These are phyloP conservation scores for Trypanosoma scelopori DNA, from an alignment of 208 protist genomes.

Conservation along the genomic window DNA sequence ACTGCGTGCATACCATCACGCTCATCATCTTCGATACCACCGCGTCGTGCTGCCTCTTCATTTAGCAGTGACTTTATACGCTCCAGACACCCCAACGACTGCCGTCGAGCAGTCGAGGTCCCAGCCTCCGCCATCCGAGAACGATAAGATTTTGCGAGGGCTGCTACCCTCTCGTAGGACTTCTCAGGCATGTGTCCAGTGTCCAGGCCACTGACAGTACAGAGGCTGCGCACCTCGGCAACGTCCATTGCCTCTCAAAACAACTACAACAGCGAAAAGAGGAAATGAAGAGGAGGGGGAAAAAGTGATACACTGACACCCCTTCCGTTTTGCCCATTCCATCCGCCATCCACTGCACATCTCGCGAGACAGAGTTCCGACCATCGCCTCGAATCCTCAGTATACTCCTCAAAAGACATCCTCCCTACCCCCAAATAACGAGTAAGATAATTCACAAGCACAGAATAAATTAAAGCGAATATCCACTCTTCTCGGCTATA, in stretches of 20 bases:
- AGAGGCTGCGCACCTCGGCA: not conserved
- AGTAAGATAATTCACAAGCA: no score
- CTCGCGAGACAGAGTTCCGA: no score
- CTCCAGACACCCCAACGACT: not conserved
- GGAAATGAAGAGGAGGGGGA: not conserved
- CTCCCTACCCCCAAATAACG: no score
- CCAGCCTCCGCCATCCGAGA: slow-evolving; percentile 4
- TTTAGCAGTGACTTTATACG: not conserved
- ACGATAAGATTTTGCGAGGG: slow-evolving; percentile 17
- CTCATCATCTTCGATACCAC: slow-evolving; percentile 17
- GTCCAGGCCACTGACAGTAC: not conserved
- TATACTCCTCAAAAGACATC: no score
- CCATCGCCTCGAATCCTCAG: no score
- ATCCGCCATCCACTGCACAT: no score
- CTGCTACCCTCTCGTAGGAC: slow-evolving; percentile 18
- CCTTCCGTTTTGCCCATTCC: slow-evolving; percentile 4
- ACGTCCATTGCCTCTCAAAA: not conserved
- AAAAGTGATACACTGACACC: not conserved
- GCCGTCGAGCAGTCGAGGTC: not conserved
- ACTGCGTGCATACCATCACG: not conserved
- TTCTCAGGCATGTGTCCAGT: slow-evolving; percentile 11
- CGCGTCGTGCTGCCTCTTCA: slow-evolving; percentile 1
- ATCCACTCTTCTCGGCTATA: no score
- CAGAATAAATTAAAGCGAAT: no score
- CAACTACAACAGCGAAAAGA: slow-evolving; percentile 1